Percentiles rank a stretch among this genome's conserved stretches.
Evolutionary conservation across 1,284 basidiomycete species (phyloP).

Genomic region (Somion occarium): DNA sequence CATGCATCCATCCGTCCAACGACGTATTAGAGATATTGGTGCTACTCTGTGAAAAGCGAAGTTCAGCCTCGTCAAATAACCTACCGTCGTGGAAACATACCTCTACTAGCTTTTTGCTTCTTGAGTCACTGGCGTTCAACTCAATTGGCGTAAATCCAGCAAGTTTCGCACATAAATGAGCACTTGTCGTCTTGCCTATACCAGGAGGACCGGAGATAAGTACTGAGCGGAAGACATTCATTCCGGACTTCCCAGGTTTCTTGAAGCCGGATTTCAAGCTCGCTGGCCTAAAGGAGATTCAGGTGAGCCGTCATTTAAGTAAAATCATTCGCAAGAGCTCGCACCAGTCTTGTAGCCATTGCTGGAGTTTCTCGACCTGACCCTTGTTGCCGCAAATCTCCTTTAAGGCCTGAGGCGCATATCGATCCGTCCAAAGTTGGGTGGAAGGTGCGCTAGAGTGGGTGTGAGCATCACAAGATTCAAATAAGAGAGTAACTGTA

Average conservation of each 20-base stretch:
- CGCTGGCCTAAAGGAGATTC: slow-evolving; percentile 50
- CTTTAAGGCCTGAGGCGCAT: slow-evolving; percentile 84
- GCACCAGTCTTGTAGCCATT: slow-evolving; percentile 88
- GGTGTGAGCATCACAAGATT: slow-evolving; percentile 5
- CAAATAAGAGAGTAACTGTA: slow-evolving; percentile 3
- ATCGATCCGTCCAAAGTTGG: slow-evolving; percentile 94
- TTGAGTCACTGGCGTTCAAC: slow-evolving; percentile 91
- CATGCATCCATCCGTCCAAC: slow-evolving; percentile 83
- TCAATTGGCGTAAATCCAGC: slow-evolving; percentile 93
- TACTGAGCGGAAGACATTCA: slow-evolving; percentile 84
- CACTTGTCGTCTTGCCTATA: slow-evolving; percentile 96
- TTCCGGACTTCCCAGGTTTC: slow-evolving; percentile 90
- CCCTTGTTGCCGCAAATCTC: slow-evolving; percentile 96
- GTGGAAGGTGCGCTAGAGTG: slow-evolving; percentile 29
- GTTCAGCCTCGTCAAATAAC: too few species aligned
- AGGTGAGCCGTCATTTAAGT: too few species aligned
- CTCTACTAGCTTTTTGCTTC: slow-evolving; percentile 97
- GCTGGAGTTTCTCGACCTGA: slow-evolving; percentile 81
- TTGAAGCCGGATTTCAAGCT: slow-evolving; percentile 79
- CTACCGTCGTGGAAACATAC: slow-evolving; percentile 42
- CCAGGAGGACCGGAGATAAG: slow-evolving; percentile 93
- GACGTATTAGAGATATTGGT: slow-evolving; percentile 88
- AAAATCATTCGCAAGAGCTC: slow-evolving; percentile 17
- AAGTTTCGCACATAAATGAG: slow-evolving; percentile 86
- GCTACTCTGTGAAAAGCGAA: slow-evolving; percentile 62